Base-by-base conservation (phyloP, 2,329 filamentous ascomycete species). In the Fusarium tupiense region DNA sequence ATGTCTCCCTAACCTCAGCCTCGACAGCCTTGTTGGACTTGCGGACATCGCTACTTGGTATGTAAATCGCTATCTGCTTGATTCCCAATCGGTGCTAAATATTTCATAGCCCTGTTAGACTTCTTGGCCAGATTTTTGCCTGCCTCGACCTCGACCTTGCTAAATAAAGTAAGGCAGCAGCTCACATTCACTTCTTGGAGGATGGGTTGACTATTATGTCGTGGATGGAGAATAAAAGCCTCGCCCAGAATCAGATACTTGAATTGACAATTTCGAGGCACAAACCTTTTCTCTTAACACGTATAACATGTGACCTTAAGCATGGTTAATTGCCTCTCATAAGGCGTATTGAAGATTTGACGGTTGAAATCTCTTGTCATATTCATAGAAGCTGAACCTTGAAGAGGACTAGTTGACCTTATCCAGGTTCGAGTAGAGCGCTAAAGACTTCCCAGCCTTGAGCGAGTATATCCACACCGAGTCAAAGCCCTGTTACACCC, bases 41-140 rank as follows among this genome's bases (percentile, higher is more conserved):
- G 3, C 14, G 5, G 33, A 35, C 33, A 16, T 35, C 33, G 14
- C 5, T 35, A 16, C 14, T 16, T 35, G 35, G 35, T 37, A 37
- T 3, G 35, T 37, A 17, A 20, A n/a, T 19, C 22, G 7, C 8
- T 19, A n/a, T 26, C 14, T 16, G 6, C 8, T 11, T 26, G 38
- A 35, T 20, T 9, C 4, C 5, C 14, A 13, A n/a, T 41, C 37
- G 20, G 22, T 2, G 33, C 40, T 35, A 12, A 33, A 22, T 3
- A 26, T 8, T 22, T 1, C 8, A 9, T 19, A 47, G 56, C 40
- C 22, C 54, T 26, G 0, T 8, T 22, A 3, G 1, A 3, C 5
- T 49, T 19, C 0, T 19, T 9, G 2, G 3, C 14, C 4, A n/a
- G 2, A 33, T 19, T 14, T 0, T 12, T 2, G 14, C 1, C 6